Evolutionary conservation across 805 yeast genomes (phyloP).

Genomic region (Candida chilensis): DNA sequence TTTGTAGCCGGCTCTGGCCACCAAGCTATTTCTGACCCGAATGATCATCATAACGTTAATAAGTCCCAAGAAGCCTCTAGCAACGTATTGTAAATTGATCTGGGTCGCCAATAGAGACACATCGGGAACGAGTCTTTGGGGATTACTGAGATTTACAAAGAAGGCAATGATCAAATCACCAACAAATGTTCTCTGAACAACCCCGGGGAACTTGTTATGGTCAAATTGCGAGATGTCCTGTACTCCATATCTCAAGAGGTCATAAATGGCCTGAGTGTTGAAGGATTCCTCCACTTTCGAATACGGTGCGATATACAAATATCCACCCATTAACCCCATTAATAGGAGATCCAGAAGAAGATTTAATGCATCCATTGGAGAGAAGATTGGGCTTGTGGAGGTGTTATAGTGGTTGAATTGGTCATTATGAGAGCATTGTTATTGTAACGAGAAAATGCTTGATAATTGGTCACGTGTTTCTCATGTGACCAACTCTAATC

Average conservation of each 20-base stretch:
- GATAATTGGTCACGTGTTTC: too few relatives aligned
- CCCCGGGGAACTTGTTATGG: constrained; percentile 78
- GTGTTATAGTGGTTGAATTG: too few relatives aligned
- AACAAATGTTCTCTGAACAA: constrained; percentile 76
- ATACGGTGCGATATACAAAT: constrained; percentile 58
- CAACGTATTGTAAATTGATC: constrained; percentile 40
- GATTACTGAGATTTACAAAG: constrained; percentile 32
- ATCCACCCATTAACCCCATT: constrained; percentile 35
- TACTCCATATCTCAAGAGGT: constrained; percentile 57
- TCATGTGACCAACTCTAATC: too few relatives aligned
- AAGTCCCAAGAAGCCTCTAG: constrained; percentile 55
- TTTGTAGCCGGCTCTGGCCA: constrained; percentile 9
- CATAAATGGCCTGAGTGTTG: constrained; percentile 84
- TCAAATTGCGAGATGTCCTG: constrained; percentile 44
- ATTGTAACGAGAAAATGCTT: too few relatives aligned
- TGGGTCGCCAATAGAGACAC: too few relatives aligned
- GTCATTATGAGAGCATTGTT: too few relatives aligned
- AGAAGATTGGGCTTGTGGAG: too few relatives aligned
- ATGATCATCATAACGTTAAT: constrained; percentile 47
- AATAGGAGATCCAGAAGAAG: constrained; percentile 21
- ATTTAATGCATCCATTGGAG: constrained; percentile 5
- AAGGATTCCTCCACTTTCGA: constrained; percentile 95
- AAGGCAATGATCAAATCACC: constrained; percentile 54
- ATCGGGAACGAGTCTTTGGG: too few relatives aligned
- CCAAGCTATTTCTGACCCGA: constrained; percentile 31